Conservation (phyloP, 164 flowering plant species). For the Dillenia turbinata region DNA sequence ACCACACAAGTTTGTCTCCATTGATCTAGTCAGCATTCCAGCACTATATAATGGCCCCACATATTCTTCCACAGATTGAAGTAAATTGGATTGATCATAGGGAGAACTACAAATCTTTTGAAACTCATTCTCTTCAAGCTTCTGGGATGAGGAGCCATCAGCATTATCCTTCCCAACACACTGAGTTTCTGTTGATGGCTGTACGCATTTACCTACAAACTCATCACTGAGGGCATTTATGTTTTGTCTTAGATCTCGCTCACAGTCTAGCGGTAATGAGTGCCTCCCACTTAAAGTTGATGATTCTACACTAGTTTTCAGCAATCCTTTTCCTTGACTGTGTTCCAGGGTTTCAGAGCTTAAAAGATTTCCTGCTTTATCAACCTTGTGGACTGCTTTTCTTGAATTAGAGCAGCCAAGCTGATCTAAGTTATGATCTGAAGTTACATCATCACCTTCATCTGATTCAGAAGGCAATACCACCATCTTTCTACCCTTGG, state of each 20-base stretch:
- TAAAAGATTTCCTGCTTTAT: constrained; percentile 2
- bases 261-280: constrained; percentile 3
- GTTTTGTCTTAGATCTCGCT: constrained; percentile 11
- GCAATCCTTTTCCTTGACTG: constrained; percentile 12
- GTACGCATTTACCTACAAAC: constrained; percentile 11
- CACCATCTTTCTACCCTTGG: constrained; percentile 18
- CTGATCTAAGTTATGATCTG: constrained; percentile 7
- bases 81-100: constrained; percentile 16
- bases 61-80: constrained; percentile 21
- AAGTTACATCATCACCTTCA: constrained; percentile 11
- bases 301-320: constrained; percentile 12
- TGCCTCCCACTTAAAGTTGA: constrained; percentile 12
- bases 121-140: constrained; percentile 8
- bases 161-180: constrained; percentile 8
- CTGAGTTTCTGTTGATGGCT: constrained; percentile 14
- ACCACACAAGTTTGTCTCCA: constrained; percentile 15
- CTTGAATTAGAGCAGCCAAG: constrained; percentile 1
- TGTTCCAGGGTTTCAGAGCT: constrained; percentile 8
- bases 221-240: constrained; percentile 15
- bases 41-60: constrained; percentile 13
- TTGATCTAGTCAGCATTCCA: constrained; percentile 12
- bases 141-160: constrained; percentile 6
- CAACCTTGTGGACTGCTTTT: not conserved
- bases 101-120: constrained; percentile 9
- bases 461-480: constrained; percentile 16